A percentile compares a stretch with the other conserved stretches of the same genome.
phyloP scores from a whole-genome alignment of 768 basidiomycete species.

The Boletellus ananiceps region DNA sequence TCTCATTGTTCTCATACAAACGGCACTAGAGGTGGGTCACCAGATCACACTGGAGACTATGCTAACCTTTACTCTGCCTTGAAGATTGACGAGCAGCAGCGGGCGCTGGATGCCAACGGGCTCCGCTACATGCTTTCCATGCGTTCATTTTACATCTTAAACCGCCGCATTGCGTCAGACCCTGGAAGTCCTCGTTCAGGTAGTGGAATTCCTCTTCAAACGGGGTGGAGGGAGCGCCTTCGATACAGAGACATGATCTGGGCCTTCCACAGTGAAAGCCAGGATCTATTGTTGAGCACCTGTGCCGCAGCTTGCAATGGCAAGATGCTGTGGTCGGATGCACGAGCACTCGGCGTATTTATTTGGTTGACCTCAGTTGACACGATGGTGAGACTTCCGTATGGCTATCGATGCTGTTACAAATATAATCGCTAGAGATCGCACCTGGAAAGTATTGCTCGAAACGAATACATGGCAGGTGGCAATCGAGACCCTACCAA shows the following conservation, averaged over 20 bases:
- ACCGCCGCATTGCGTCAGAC: conserved; percentile 52
- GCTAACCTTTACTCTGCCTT: conserved; percentile 1
- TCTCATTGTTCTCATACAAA: conserved; percentile 78
- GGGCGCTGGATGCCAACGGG: conserved; percentile 90
- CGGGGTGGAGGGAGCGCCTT: conserved; percentile 68
- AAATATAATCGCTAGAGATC: conserved; percentile 47
- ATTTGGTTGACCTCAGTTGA: conserved; percentile 85
- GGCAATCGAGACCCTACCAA: conserved; percentile 84
- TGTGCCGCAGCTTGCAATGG: conserved; percentile 70
- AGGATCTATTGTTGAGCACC: conserved; percentile 73
- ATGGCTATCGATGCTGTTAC: background rate
- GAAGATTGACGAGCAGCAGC: conserved; percentile 84
- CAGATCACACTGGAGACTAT: background rate
- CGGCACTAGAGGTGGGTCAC: conserved; percentile 68
- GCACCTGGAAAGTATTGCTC: conserved; percentile 83
- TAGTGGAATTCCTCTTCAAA: conserved; percentile 38
- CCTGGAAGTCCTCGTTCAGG: conserved; percentile 44
- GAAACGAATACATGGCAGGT: conserved; percentile 88
- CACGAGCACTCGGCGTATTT: conserved; percentile 78
- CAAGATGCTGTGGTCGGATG: conserved; percentile 89
- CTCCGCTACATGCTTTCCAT: conserved; percentile 90
- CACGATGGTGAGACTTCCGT: conserved; percentile 53
- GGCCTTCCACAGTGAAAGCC: conserved; percentile 95
- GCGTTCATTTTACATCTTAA: conserved; percentile 85
- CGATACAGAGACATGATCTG: conserved; percentile 94